Evolutionary conservation across 768 basidiomycete species (phyloP).

Genomic region (Artomyces pyxidatus): DNA sequence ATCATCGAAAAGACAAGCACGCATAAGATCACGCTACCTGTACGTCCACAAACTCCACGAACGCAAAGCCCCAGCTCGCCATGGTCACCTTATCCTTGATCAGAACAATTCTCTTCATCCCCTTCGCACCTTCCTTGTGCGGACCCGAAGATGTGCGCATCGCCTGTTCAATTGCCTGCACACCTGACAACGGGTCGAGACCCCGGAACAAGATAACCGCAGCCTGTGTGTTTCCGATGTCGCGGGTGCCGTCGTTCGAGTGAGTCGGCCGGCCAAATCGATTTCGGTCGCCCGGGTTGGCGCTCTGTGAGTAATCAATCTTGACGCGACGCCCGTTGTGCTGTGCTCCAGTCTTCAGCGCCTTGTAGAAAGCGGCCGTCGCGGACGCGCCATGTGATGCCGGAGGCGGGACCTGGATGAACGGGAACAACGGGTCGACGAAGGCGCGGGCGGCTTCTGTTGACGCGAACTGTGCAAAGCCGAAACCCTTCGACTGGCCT

Average conservation of each 20-base stretch:
- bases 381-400: conserved; percentile 82
- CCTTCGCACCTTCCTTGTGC: conserved; percentile 70
- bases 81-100: conserved; percentile 84
- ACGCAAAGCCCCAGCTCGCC: conserved; percentile 89
- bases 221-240: conserved; percentile 82
- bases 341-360: conserved; percentile 59
- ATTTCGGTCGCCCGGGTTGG: conserved; percentile 60
- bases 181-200: conserved; percentile 80
- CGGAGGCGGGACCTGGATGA: conserved; percentile 86
- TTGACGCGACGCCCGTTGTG: conserved; percentile 84
- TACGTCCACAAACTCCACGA: conserved; percentile 84
- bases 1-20: neutral
- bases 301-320: conserved; percentile 91
- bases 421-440: conserved; percentile 85
- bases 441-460: conserved; percentile 86
- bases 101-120: conserved; percentile 81
- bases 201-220: conserved; percentile 86
- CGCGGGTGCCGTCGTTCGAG: conserved; percentile 88
- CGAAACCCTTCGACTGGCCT: conserved; percentile 94
- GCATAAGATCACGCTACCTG: conserved; percentile 42
- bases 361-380: conserved; percentile 62
- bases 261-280: conserved; percentile 49
- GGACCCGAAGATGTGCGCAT: conserved; percentile 78
- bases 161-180: conserved; percentile 79
- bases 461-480: conserved; percentile 89